These are phyloP conservation scores for Chlorella sorokiniana DNA, from an alignment of 139 green algal genomes.

Conservation along the genomic window DNA sequence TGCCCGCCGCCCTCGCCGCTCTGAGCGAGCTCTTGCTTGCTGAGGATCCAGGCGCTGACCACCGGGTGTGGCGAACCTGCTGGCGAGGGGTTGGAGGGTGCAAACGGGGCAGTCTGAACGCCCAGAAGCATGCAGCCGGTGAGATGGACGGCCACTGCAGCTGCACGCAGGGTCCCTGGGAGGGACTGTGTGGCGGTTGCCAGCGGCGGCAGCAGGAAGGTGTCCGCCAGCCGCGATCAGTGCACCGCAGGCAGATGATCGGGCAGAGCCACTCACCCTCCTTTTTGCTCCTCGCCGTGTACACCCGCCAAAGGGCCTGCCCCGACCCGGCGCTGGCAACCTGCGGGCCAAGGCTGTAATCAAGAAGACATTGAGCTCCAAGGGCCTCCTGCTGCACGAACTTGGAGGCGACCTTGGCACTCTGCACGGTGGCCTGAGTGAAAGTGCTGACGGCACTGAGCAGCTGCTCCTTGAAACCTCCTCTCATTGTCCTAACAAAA, in stretches of 20 bases:
- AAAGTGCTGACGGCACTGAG: background rate
- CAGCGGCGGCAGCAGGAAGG: background rate
- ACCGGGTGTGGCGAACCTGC: constrained; percentile 49
- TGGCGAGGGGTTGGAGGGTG: background rate
- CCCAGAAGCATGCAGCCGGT: background rate
- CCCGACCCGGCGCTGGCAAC: constrained; percentile 24
- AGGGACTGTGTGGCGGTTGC: too few relatives aligned
- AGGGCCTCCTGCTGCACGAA: constrained; percentile 17
- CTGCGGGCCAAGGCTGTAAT: constrained; percentile 26
- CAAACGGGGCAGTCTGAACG: too few relatives aligned
- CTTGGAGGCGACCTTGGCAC: background rate
- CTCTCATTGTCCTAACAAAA: too few relatives aligned
- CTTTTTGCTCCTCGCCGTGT: constrained; percentile 31
- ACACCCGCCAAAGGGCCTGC: constrained; percentile 46
- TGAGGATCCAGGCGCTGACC: constrained; percentile 77
- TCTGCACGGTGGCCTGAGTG: too few relatives aligned
- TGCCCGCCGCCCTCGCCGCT: constrained; percentile 1
- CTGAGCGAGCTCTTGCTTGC: constrained; percentile 68
- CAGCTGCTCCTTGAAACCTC: constrained; percentile 5
- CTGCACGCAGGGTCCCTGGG: too few relatives aligned
- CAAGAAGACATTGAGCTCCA: constrained; percentile 27
- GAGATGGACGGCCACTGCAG: too few relatives aligned
- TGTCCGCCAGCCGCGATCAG: background rate
- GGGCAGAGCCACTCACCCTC: constrained; percentile 4
- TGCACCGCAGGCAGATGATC: background rate